Evolutionary conservation across 768 basidiomycete genomes (phyloP), one percentile per base, ranked within the genome.

Genomic region (Kwoniella sp.): DNA sequence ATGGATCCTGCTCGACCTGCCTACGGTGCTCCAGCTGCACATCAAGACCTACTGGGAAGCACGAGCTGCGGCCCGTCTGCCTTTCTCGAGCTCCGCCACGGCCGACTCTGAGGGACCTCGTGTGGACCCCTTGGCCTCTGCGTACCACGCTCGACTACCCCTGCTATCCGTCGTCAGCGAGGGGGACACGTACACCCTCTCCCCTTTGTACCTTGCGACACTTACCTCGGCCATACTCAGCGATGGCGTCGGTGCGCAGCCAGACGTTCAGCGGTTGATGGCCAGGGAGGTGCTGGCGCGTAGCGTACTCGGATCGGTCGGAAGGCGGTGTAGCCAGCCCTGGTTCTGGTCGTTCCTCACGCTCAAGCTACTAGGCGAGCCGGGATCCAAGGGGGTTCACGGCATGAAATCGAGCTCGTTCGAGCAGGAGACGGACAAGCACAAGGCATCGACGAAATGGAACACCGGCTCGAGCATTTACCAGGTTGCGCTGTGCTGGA

Each of bases 331-430:
- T 44, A 81, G 83, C 5, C 86, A 95, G 69, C 86, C 88, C 0
- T 96, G 92, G 90, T 96, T 95, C 71, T 80, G 93, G 39, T 83
- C 89, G 52, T 83, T 79, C 63, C 65, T 80, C 3, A 77, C 86
- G 10, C 77, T 92, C 29, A 83, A 84, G 62, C 71, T 85, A 3
- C 75, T 93, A 10, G 85, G 82, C 41, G 53, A 57, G 33, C 51
- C 57, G 26, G 37, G 29, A 17, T 4, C 29, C 12, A 37, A 32
- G 29, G 37, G 25, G 15, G 20, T 19, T 12, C 12, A 3, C 9
- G 25, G 4, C 15, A 38, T 3, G 6, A 17, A 38, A 12, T 34
- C 25, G 5, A 27, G 5, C 17, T 29, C 3, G 2, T 2, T n/a
- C 28, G 26, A 15, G 39, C 32, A 34, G 31, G 32, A 10, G 19